Base-by-base conservation (phyloP, 108 stramenopile genomes). In the Pseudonitzschia multistriata region DNA sequence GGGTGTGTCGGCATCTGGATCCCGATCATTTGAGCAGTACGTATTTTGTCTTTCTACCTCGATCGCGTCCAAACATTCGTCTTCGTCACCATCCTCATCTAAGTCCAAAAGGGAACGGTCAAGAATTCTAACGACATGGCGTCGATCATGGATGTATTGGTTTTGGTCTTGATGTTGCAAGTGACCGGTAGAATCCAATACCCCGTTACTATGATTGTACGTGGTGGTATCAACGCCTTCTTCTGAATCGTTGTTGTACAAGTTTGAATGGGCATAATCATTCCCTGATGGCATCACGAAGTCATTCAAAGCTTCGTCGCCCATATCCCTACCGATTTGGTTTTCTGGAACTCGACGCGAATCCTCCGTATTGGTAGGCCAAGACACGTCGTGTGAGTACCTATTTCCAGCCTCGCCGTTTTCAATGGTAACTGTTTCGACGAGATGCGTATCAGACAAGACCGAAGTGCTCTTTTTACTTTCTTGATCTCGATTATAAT, bases 21-120 rank as follows among this genome's bases (percentile, higher is more conserved):
- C 52, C 10, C 8, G 31, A 27, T 59, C 33, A 13, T 35, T 11
- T 35, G 57, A 59, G 5, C 14, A 7, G 54, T 55, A 28, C 11
- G 54, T 30, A n/a, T 59, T 33, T 35, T 59, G 57, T 59, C 57
- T 30, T n/a, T 59, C 57, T 59, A 35, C 22, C 29, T 59, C 57
- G n/a, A 59, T 59, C 8, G 57, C 57, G 31, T 59, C 57, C 3
- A 59, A 59, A 35, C 17, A n/a, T 21, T 59, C 33, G 3, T 37
- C 57, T 4, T 59, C 57, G 29, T 55, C 54, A 17, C 35, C 33
- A 8, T 37, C 57, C 2, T 59, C 57, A 8, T 52, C 50, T 8
- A 35, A 33, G 34, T 59, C 57, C 33, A 59, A 35, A n/a, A 59
- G 57, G 2, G 57, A n/a, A n/a, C 34, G 31, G 33, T 59, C 57